phyloP scores from a whole-genome alignment of 495 filamentous ascomycete species.

The Hyaloscypha finlandica region DNA sequence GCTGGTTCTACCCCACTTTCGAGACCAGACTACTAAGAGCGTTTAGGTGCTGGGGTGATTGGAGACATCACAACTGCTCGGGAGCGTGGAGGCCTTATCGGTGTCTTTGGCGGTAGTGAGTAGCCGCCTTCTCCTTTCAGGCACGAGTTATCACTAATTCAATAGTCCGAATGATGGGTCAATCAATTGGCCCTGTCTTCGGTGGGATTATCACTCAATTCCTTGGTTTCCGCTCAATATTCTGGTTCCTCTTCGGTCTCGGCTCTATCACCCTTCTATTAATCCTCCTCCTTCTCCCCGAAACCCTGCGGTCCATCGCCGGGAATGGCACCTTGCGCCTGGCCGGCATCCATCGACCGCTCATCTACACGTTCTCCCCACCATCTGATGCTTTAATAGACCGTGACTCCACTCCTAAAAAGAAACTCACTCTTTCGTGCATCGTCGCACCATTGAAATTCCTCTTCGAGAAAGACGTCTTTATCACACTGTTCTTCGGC shows the following conservation, averaged over 20 bases:
- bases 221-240: conserved; percentile 57
- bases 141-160: conserved; percentile 9
- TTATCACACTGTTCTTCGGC: conserved; percentile 49
- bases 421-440: conserved; percentile 10
- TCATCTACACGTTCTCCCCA: conserved; percentile 19
- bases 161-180: conserved; percentile 24
- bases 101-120: conserved; percentile 50
- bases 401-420: conserved; percentile 3
- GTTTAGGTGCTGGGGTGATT: conserved; percentile 49
- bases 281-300: conserved; percentile 49
- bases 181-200: conserved; percentile 47
- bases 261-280: conserved; percentile 44
- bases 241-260: conserved; percentile 57
- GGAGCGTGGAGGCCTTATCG: conserved; percentile 57
- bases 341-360: conserved; percentile 16
- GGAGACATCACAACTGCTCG: conserved; percentile 55
- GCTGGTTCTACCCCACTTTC: background rate
- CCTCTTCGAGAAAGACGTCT: conserved; percentile 22
- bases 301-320: conserved; percentile 55
- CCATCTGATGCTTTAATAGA: conserved; percentile 6
- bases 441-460: conserved; percentile 23
- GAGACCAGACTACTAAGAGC: background rate
- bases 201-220: conserved; percentile 53
- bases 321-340: conserved; percentile 47
- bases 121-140: conserved; percentile 38